A percentile compares a stretch with the other conserved stretches of the same genome.
phyloP scores from a whole-genome alignment of 768 basidiomycete species.

The Sporobolomyces roseus region DNA sequence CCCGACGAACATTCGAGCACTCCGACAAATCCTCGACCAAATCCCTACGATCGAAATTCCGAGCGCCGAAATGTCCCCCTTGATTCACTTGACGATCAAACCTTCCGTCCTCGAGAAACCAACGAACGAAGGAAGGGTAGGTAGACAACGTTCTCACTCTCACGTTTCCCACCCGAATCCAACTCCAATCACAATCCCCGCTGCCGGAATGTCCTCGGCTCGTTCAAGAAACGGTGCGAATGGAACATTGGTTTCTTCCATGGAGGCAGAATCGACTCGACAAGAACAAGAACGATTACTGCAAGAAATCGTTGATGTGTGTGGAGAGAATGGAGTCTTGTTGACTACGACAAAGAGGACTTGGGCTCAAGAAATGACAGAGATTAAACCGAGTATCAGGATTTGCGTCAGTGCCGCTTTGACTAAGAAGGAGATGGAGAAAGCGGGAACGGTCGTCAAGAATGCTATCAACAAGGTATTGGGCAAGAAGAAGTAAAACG shows the following conservation, averaged over 20 bases:
- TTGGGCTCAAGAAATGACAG: conserved; percentile 67
- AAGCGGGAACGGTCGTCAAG: conserved; percentile 71
- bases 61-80: conserved; percentile 76
- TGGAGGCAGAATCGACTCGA: conserved; percentile 41
- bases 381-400: conserved; percentile 76
- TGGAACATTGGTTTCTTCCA: neutral
- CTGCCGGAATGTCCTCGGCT: conserved; percentile 39
- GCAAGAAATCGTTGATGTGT: conserved; percentile 90
- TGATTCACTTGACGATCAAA: conserved; percentile 76
- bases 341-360: conserved; percentile 73
- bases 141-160: conserved; percentile 43
- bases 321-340: conserved; percentile 72
- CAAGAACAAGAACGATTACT: conserved; percentile 68
- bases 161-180: conserved; percentile 58
- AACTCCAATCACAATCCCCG: conserved; percentile 36
- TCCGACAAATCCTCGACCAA: conserved; percentile 75
- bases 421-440: conserved; percentile 86
- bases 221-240: neutral
- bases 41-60: conserved; percentile 76
- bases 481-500: conserved; percentile 47
- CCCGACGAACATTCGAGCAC: conserved; percentile 71
- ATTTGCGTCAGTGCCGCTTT: conserved; percentile 74
- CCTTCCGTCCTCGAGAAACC: conserved; percentile 32
- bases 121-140: conserved; percentile 42
- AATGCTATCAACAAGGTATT: conserved; percentile 70